phyloP scores from a whole-genome alignment of 306 rosid genomes.

The Cicer arietinum region DNA sequence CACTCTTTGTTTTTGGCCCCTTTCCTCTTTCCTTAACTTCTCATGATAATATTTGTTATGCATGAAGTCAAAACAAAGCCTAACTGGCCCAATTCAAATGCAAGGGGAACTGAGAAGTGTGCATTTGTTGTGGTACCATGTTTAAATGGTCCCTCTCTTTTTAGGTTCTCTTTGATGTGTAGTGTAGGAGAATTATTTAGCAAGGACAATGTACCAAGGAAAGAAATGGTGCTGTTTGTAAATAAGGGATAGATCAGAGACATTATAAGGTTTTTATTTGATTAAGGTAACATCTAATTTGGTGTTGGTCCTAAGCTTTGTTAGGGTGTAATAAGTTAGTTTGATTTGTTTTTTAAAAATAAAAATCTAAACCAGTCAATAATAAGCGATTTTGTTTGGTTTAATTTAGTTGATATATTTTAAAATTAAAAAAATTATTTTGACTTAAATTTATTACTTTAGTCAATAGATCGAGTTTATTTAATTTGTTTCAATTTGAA shows the following conservation, averaged over 20 bases:
- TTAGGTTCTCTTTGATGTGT: slow-evolving; percentile 5
- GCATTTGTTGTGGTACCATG: slow-evolving; percentile 22
- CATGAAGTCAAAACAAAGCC: slow-evolving; percentile 28
- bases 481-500: too few species aligned
- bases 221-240: not conserved
- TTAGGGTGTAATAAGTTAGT: too few species aligned
- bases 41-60: slow-evolving; percentile 33
- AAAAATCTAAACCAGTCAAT: too few species aligned
- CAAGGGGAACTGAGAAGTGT: slow-evolving; percentile 12
- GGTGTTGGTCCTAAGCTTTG: too few species aligned
- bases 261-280: not conserved
- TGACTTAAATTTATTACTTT: too few species aligned
- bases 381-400: too few species aligned
- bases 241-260: not conserved
- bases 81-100: slow-evolving; percentile 21
- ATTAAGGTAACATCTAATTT: not conserved
- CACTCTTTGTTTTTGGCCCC: slow-evolving; percentile 69
- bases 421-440: too few species aligned
- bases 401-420: too few species aligned
- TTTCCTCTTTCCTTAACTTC: slow-evolving; percentile 42
- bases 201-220: not conserved
- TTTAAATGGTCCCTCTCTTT: slow-evolving; percentile 11
- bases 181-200: not conserved
- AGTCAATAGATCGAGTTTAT: too few species aligned
- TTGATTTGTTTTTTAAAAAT: too few species aligned